Evolutionary conservation across 495 filamentous ascomycete species (phyloP), one percentile per base, ranked within the genome.

Genomic region (Apodospora peruviana): DNA sequence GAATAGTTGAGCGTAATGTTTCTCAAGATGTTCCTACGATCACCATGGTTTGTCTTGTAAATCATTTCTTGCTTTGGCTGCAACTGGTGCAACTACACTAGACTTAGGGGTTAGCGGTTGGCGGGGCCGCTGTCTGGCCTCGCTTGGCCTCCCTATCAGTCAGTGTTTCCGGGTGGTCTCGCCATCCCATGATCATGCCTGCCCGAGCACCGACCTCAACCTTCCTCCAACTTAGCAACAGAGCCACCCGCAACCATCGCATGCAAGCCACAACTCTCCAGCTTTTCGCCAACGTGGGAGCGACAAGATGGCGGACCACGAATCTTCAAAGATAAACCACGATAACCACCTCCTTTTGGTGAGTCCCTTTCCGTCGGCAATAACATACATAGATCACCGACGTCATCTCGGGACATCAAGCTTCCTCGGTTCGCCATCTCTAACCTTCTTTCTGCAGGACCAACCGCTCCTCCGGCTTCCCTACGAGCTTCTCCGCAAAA

Each of bases 381-480:
- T 21, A 2, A 11, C 1, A 25, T 16, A 35, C 32, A 43, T n/a
- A 50, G n/a, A n/a, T 53, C 47, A 47, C 50, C 24, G 22, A 2
- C 18, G 18, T 9, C 17, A 10, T 42, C 40, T 14, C 19, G 19
- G 19, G 9, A 12, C 5, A 21, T 20, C 39, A 21, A 22, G 12
- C 10, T 2, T 23, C 4, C 8, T 5, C 10, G 29, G 38, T 37
- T 55, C 24, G 49, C 43, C 16, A 16, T 8, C 2, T 22, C 22
- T 29, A 3, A 3, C 5, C 24, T 16, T 18, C 9, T 17, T 18
- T 32, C 36, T 9, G 8, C 44, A 95, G 91, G 93, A 98, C 66
- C 91, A 97, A 81, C 86, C 93, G 20, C 88, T 96, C 52, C 85
- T 98, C 56, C 86, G 90, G 18, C 76, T 96, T 3, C 93, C 93